Conservation (phyloP, 768 basidiomycete species). For the Russula sp. region DNA sequence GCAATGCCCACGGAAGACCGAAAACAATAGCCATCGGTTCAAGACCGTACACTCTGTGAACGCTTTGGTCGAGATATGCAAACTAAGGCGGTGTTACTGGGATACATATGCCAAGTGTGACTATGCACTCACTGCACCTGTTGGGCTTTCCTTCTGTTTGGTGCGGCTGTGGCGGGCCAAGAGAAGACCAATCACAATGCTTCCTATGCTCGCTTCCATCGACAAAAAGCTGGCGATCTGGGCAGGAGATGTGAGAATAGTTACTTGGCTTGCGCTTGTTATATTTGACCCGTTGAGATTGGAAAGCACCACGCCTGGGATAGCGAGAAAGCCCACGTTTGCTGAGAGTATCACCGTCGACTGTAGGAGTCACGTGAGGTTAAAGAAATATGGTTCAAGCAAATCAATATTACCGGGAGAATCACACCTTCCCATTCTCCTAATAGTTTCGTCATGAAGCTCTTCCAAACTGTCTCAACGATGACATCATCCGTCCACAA, state of each 20-base stretch:
- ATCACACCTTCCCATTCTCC: background rate
- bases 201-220: too few species aligned
- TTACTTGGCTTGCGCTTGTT: background rate
- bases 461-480: background rate
- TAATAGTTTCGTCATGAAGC: constrained; percentile 1
- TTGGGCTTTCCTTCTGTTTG: constrained; percentile 31
- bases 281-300: background rate
- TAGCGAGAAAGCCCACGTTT: too few species aligned
- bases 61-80: constrained; percentile 26
- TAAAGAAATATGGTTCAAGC: too few species aligned
- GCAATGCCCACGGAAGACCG: constrained; percentile 48
- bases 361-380: too few species aligned
- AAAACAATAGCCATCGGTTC: constrained; percentile 50
- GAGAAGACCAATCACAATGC: constrained; percentile 37
- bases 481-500: constrained; percentile 10
- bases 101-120: too few species aligned
- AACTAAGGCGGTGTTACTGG: constrained; percentile 13
- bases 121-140: background rate
- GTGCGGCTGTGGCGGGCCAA: constrained; percentile 40
- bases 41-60: constrained; percentile 35
- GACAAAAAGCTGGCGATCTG: too few species aligned
- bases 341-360: too few species aligned
- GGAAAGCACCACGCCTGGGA: background rate
- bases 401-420: too few species aligned
- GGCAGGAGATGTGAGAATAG: background rate